Conservation (phyloP, 1,139 yeast genomes). For the Hansenula anomala region DNA sequence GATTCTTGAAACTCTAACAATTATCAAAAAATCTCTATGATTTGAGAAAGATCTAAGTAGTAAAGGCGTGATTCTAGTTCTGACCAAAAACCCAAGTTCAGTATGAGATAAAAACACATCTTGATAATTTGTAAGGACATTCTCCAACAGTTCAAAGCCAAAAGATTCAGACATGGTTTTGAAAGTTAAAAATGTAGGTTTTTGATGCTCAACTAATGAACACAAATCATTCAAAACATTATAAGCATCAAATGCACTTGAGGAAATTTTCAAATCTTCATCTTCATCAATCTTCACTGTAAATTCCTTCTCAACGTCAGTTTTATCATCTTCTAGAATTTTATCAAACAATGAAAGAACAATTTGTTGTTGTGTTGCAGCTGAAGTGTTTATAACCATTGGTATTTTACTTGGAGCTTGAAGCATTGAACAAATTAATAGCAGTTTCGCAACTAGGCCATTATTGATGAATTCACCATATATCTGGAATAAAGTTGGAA, state of each 20-base stretch:
- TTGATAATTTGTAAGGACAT: slow-evolving; percentile 48
- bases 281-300: slow-evolving; percentile 41
- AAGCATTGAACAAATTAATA: slow-evolving; percentile 66
- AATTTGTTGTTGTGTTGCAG: slow-evolving; percentile 87
- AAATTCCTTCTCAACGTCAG: slow-evolving; percentile 19
- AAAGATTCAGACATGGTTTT: slow-evolving; percentile 59
- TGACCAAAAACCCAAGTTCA: slow-evolving; percentile 61
- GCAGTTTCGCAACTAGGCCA: slow-evolving; percentile 57
- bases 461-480: slow-evolving; percentile 51
- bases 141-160: slow-evolving; percentile 78
- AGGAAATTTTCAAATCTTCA: slow-evolving; percentile 38
- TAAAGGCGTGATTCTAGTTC: slow-evolving; percentile 70
- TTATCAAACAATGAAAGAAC: slow-evolving; percentile 73
- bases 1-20: slow-evolving; percentile 71
- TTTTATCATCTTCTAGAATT: slow-evolving; percentile 36
- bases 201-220: slow-evolving; percentile 54
- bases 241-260: slow-evolving; percentile 64
- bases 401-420: slow-evolving; percentile 66
- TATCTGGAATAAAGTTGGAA: slow-evolving; percentile 69
- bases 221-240: slow-evolving; percentile 70
- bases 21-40: slow-evolving; percentile 57
- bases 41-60: slow-evolving; percentile 64
- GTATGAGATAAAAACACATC: slow-evolving; percentile 49
- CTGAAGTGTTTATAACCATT: slow-evolving; percentile 85
- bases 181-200: slow-evolving; percentile 47